Evolutionary conservation across 768 basidiomycete genomes (phyloP).

Genomic region (Hygrocybe punicea): DNA sequence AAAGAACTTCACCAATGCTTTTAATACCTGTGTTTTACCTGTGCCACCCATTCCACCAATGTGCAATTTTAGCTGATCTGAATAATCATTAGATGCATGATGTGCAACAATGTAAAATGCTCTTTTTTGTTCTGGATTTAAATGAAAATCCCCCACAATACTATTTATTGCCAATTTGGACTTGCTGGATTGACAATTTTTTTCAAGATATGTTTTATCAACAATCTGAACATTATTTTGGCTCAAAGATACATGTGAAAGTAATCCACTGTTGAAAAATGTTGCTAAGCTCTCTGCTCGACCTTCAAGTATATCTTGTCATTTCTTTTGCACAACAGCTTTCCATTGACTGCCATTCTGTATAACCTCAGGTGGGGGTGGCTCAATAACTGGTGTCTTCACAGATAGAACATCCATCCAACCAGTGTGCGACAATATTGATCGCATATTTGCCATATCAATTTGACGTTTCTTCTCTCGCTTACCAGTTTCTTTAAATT

Average conservation of each 20-base stretch:
- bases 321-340: constrained; percentile 4
- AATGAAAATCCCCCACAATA: constrained; percentile 10
- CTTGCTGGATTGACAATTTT: constrained; percentile 2
- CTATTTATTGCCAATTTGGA: constrained; percentile 11
- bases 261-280: neutral
- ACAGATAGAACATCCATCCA: neutral
- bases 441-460: constrained; percentile 1
- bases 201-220: constrained; percentile 18
- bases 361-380: neutral
- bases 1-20: constrained; percentile 26
- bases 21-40: constrained; percentile 33
- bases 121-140: constrained; percentile 23
- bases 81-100: constrained; percentile 14
- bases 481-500: neutral
- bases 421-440: neutral
- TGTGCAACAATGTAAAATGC: constrained; percentile 33
- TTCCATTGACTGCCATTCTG: constrained; percentile 11
- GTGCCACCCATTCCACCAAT: constrained; percentile 35
- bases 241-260: neutral
- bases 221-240: constrained; percentile 18
- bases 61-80: constrained; percentile 31
- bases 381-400: too few species aligned
- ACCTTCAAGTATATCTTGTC: constrained; percentile 8
- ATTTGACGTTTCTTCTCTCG: neutral
- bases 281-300: neutral